Evolutionary conservation across 148 eudicot species (phyloP), one percentile per base, ranked within the genome.

Genomic region (Camellia lanceoleosa): DNA sequence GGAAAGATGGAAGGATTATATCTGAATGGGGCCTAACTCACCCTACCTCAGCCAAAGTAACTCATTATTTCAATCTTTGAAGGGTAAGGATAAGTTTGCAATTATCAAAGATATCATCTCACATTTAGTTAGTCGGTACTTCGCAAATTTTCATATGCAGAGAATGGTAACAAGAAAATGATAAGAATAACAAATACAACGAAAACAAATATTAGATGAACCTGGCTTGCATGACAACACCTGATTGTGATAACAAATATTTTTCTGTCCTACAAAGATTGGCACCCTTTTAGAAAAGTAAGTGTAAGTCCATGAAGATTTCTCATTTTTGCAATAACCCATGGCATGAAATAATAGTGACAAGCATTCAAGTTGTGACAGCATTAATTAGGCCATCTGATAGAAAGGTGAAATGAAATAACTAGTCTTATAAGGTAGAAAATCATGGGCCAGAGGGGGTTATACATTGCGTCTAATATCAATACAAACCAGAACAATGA

Each of bases 401-500:
- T 62, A 19, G 66, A 42, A 38, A 74, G 62, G 44, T 73, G 41
- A 52, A n/a, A 10, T 19, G 20, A 51, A 14, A 13, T 1, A 11
- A 46, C 54, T 72, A 19, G 58, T 15, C 66, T 62, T n/a, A n/a
- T 30, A 62, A 62, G 10, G 38, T 49, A 49, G 58, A 71, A 8
- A 67, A 49, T 47, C n/a, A 38, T 69, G n/a, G 30, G 55, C 2
- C 23, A 62, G 2, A 46, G 55, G 56, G 16, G 19, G 58, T 47
- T 5, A 12, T 16, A 5, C 54, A 44, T 44, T 44, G 5, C 5
- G 15, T 15, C 18, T 69, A 69, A 23, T 23, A 65, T 65, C 13
- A 61, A 60, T 3, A 60, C 13, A 18, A 75, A 61, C 68, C 52
- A 75, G 19, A 71, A 41, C 54, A 72, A 80, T 63, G 51, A 56